A percentile compares a stretch with the other conserved stretches of the same genome.
These are phyloP conservation scores for Mycocentrospora acerina DNA, from an alignment of 2,329 filamentous ascomycete species.

Conservation along the genomic window DNA sequence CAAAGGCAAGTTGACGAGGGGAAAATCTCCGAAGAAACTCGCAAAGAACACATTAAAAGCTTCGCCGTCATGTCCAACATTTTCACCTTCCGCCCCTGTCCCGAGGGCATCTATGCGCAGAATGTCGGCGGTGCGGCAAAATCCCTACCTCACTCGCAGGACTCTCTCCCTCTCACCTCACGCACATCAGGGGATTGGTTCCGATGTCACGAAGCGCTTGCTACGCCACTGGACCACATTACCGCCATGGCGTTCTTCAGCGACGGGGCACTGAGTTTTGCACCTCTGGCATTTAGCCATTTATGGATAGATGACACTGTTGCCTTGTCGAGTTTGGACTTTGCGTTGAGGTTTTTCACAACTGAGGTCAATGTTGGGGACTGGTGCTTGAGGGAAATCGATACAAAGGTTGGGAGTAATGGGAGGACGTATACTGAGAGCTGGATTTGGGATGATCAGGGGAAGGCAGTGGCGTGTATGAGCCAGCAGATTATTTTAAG, in stretches of 20 bases:
- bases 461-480: slow-evolving; percentile 51
- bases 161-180: slow-evolving; percentile 37
- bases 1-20: slow-evolving; percentile 9
- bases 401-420: slow-evolving; percentile 39
- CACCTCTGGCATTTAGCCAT: slow-evolving; percentile 48
- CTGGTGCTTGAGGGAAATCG: slow-evolving; percentile 51
- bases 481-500: slow-evolving; percentile 50
- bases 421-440: slow-evolving; percentile 51
- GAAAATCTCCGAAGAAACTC: slow-evolving; percentile 16
- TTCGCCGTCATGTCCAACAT: slow-evolving; percentile 35
- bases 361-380: slow-evolving; percentile 42
- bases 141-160: slow-evolving; percentile 35
- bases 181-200: slow-evolving; percentile 48
- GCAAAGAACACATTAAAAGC: slow-evolving; percentile 16
- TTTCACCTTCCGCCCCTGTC: slow-evolving; percentile 43
- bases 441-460: slow-evolving; percentile 49
- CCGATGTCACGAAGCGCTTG: slow-evolving; percentile 22
- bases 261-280: slow-evolving; percentile 49
- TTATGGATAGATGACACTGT: slow-evolving; percentile 48
- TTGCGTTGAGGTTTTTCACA: slow-evolving; percentile 50
- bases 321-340: slow-evolving; percentile 53
- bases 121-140: slow-evolving; percentile 48
- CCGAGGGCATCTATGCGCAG: slow-evolving; percentile 48
- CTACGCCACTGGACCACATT: slow-evolving; percentile 34
- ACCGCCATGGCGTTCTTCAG: slow-evolving; percentile 47